Evolutionary conservation across 2,329 filamentous ascomycete genomes (phyloP).

Genomic region (Alternaria arbusti): DNA sequence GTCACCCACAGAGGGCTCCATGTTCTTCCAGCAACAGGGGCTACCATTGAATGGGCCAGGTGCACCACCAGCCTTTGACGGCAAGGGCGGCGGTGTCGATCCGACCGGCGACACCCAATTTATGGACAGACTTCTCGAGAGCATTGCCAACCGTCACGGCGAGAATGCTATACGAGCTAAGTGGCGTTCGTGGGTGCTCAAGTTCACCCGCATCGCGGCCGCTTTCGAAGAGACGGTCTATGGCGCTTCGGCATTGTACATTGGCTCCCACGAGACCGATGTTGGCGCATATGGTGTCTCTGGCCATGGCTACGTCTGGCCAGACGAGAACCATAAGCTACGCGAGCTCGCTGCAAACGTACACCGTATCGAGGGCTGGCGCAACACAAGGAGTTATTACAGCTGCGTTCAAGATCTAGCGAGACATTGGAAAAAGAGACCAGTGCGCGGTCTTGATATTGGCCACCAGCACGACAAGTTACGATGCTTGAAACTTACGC

Average conservation of each 20-base stretch:
- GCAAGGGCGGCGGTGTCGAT: constrained; percentile 59
- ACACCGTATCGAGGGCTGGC: constrained; percentile 94
- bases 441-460: constrained; percentile 82
- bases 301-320: constrained; percentile 95
- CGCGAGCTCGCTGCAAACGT: constrained; percentile 91
- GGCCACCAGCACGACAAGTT: constrained; percentile 93
- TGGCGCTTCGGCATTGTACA: constrained; percentile 86
- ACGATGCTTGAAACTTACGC: constrained; percentile 77
- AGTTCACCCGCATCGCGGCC: constrained; percentile 89
- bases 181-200: constrained; percentile 93
- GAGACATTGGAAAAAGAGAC: constrained; percentile 53
- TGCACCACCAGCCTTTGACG: constrained; percentile 32
- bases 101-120: constrained; percentile 87
- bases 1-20: constrained; percentile 79
- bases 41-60: constrained; percentile 36
- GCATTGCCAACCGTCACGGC: constrained; percentile 84
- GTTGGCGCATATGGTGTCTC: constrained; percentile 60
- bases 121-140: constrained; percentile 83
- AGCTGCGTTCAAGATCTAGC: constrained; percentile 76
- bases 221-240: constrained; percentile 97
- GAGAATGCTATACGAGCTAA: constrained; percentile 87
- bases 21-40: constrained; percentile 81
- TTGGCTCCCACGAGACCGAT: constrained; percentile 73
- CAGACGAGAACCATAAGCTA: constrained; percentile 78
- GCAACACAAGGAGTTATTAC: constrained; percentile 93